These are phyloP conservation scores for Aspergillus cavernicola DNA, from an alignment of 495 filamentous ascomycete genomes.

Conservation along the genomic window DNA sequence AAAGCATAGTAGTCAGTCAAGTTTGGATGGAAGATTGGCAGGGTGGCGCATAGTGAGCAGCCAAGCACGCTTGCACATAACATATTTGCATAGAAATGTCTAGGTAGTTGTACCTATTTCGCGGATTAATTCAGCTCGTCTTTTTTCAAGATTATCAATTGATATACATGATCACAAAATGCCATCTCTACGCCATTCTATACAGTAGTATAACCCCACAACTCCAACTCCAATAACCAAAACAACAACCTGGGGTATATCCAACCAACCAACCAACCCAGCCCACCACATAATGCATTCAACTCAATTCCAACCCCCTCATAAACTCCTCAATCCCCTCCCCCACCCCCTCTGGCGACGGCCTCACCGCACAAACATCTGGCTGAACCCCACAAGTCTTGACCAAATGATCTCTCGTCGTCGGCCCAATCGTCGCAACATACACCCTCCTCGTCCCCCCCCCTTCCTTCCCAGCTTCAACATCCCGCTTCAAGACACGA, in stretches of 20 bases:
- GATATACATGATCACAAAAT: too few species aligned
- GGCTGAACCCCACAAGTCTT: constrained; percentile 65
- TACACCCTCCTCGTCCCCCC: constrained; percentile 37
- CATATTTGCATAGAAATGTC: constrained; percentile 19
- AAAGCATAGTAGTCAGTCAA: constrained; percentile 24
- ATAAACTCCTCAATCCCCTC: constrained; percentile 60
- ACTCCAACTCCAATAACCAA: too few species aligned
- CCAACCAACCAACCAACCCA: background rate
- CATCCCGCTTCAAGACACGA: constrained; percentile 46
- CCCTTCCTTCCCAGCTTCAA: constrained; percentile 15
- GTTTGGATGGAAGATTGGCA: background rate
- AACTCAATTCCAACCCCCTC: constrained; percentile 8
- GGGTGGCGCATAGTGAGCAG: constrained; percentile 1
- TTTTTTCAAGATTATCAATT: too few species aligned
- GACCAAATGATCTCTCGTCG: constrained; percentile 73
- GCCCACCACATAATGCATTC: too few species aligned
- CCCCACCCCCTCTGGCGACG: constrained; percentile 80
- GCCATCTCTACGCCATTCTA: background rate
- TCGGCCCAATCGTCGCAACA: constrained; percentile 90
- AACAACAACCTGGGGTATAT: too few species aligned
- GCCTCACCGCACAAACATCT: constrained; percentile 77
- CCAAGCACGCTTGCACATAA: constrained; percentile 14
- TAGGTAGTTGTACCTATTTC: constrained; percentile 17
- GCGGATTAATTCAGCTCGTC: constrained; percentile 8
- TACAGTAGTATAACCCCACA: background rate